Conservation (phyloP, 1,284 basidiomycete species). For the Ceratobasidium sp. region DNA sequence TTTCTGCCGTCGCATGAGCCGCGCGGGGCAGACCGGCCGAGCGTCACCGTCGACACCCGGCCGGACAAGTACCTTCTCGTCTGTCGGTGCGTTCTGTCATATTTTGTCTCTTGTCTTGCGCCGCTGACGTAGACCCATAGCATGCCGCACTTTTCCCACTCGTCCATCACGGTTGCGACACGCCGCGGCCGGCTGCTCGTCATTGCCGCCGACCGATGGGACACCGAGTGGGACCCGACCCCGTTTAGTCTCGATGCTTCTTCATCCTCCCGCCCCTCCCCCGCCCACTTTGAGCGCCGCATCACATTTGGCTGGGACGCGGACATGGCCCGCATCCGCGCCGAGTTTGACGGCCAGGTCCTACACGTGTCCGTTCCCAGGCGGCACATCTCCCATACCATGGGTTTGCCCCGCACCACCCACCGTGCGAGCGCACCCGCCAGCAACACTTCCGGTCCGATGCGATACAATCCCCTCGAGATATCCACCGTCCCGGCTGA, state of each 20-base stretch:
- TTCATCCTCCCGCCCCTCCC: constrained; percentile 45
- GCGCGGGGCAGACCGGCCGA: constrained; percentile 17
- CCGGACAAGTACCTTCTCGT: constrained; percentile 22
- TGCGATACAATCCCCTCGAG: neutral
- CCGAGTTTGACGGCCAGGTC: constrained; percentile 68
- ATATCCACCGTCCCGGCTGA: constrained; percentile 8
- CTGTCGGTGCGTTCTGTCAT: constrained; percentile 10
- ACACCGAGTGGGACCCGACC: constrained; percentile 53
- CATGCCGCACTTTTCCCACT: constrained; percentile 38
- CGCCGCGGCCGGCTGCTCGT: constrained; percentile 73
- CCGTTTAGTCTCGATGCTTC: constrained; percentile 37
- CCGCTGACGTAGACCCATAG: constrained; percentile 4
- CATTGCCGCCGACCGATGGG: constrained; percentile 82
- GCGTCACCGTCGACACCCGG: constrained; percentile 2
- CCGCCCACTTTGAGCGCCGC: constrained; percentile 75
- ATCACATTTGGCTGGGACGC: constrained; percentile 79
- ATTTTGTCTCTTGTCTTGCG: neutral
- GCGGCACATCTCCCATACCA: neutral
- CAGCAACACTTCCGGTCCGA: too few species aligned
- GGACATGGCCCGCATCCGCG: constrained; percentile 68
- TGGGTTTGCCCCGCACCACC: constrained; percentile 5
- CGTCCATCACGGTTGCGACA: constrained; percentile 71
- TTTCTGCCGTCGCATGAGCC: constrained; percentile 20
- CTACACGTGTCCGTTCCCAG: constrained; percentile 39
- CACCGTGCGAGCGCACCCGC: constrained; percentile 10